Evolutionary conservation across 106 monocot species (phyloP), one percentile per base, ranked within the genome.

Genomic region (Dendrobium huoshanense): DNA sequence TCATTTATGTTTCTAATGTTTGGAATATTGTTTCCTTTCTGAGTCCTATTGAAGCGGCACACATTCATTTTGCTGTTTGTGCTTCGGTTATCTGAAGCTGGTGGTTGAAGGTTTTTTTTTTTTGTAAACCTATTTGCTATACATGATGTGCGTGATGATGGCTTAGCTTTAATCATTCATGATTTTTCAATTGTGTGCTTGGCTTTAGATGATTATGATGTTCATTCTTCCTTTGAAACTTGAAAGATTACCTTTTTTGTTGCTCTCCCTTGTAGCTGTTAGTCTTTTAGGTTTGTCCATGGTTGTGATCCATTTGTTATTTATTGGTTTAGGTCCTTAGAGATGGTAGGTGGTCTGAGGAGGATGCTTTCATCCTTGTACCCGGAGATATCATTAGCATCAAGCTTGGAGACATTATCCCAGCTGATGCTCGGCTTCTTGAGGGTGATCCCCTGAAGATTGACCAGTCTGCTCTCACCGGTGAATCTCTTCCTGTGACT

Each of bases 391-490:
- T 92, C 77, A 85, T 92, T 81, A 92, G 92, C 48, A 85, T 92
- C 78, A 92, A 92, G 67, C 72, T 92, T 51, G 92, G 92, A 55
- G 92, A 92, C 56, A 92, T 92, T 18, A 59, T 92, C 72, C 92
- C 92, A 59, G 92, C 92, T 77, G 92, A 92, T 83, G 92, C 92
- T 27, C 92, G 92, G 11, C 88, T 92, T 49, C 87, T 92, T 37
- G 88, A 92, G 72, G 92, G 92, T 3, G 92, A 92, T 75, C 92
- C 92, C 4, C 80, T 90, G 45, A 92, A 92, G 85, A 90, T 92
- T 73, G 92, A 92, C 47, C 92, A 92, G 73, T 92, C 92, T 67
- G 89, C 92, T n/a, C 84, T 92, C 29, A 92, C 92, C 0, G 92
- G 92, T 18, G 92, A 92, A 79, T 92, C 90, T 25, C 89, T 92